Conservation (phyloP, 1,284 basidiomycete genomes). For the Trichosporon sp. region DNA sequence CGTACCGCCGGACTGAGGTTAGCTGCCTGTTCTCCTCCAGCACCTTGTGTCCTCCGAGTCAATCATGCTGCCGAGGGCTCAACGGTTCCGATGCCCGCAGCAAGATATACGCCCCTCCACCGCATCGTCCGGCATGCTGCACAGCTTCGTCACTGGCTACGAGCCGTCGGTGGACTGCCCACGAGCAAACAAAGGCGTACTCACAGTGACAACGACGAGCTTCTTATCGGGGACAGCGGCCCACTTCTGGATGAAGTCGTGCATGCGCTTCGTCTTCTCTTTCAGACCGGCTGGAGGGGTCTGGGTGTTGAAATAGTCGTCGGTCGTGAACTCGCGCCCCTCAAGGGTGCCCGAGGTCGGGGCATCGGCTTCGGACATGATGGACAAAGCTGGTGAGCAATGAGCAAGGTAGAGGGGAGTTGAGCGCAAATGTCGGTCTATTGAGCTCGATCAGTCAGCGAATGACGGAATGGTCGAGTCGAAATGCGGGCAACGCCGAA, state of each 20-base stretch:
- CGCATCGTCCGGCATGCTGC: background rate
- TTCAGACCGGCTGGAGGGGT: constrained; percentile 65
- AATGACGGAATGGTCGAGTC: background rate
- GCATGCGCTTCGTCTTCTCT: constrained; percentile 60
- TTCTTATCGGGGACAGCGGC: constrained; percentile 63
- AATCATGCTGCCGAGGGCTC: too few relatives aligned
- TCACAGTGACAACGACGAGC: constrained; percentile 89
- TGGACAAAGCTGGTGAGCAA: background rate
- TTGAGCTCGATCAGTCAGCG: background rate
- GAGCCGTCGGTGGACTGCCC: background rate
- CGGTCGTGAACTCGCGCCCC: constrained; percentile 63
- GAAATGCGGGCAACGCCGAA: background rate
- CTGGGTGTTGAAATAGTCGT: constrained; percentile 81
- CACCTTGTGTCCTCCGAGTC: too few relatives aligned
- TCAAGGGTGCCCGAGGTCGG: background rate
- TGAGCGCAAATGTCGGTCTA: background rate
- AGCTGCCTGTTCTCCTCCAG: background rate
- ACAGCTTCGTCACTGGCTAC: background rate
- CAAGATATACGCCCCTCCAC: background rate
- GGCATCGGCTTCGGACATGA: constrained; percentile 5
- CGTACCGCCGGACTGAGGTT: constrained; percentile 79
- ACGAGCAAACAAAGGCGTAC: constrained; percentile 36
- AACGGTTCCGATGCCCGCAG: background rate
- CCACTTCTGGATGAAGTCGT: constrained; percentile 64
- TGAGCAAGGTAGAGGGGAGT: background rate